A percentile compares a stretch with the other conserved stretches of the same genome.
These are phyloP conservation scores for Kodamaea derodonti DNA, from an alignment of 1,139 yeast species.

Conservation along the genomic window DNA sequence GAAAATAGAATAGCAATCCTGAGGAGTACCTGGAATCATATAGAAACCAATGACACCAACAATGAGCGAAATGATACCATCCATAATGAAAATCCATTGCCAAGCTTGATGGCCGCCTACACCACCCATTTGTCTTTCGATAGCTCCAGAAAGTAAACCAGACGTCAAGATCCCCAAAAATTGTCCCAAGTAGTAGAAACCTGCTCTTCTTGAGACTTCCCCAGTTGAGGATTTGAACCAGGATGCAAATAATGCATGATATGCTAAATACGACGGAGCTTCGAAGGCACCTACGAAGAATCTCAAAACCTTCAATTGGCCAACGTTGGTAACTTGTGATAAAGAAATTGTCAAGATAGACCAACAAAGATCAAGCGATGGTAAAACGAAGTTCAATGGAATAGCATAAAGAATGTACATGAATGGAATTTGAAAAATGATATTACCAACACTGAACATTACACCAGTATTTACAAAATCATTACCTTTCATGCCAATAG, in stretches of 20 bases:
- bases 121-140: constrained; percentile 46
- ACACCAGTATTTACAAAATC: constrained; percentile 61
- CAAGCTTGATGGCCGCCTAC: constrained; percentile 54
- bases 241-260: constrained; percentile 58
- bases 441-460: constrained; percentile 54
- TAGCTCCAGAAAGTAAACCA: constrained; percentile 62
- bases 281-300: constrained; percentile 63
- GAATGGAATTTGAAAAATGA: constrained; percentile 53
- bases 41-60: constrained; percentile 63
- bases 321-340: constrained; percentile 43
- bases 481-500: constrained; percentile 58
- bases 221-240: constrained; percentile 52
- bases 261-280: constrained; percentile 56
- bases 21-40: constrained; percentile 68
- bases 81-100: constrained; percentile 74
- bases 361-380: constrained; percentile 62
- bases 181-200: constrained; percentile 58
- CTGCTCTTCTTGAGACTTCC: constrained; percentile 59
- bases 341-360: constrained; percentile 58
- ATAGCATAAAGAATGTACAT: constrained; percentile 41
- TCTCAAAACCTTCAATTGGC: constrained; percentile 52
- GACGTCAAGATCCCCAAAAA: constrained; percentile 59
- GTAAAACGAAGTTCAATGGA: constrained; percentile 55
- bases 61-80: constrained; percentile 56
- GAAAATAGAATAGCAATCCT: constrained; percentile 51